These are phyloP conservation scores for Arctium lappa DNA, from an alignment of 129 eudicot species.

Conservation along the genomic window DNA sequence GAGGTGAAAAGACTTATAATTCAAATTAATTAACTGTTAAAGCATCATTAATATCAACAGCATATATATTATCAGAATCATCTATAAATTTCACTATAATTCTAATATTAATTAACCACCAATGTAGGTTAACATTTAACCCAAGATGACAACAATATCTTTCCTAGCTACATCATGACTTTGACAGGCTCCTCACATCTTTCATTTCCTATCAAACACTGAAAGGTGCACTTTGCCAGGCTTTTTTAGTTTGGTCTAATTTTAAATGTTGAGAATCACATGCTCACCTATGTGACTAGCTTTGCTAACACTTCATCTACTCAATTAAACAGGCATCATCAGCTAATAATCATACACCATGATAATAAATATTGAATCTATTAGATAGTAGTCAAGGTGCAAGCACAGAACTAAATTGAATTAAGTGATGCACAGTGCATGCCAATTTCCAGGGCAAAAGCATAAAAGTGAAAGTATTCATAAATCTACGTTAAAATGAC, in stretches of 20 bases:
- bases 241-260: neutral
- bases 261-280: neutral
- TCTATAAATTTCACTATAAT: neutral
- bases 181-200: neutral
- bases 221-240: neutral
- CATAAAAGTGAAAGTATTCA: neutral
- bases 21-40: neutral
- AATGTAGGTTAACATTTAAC: too few relatives aligned
- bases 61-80: neutral
- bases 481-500: too few relatives aligned
- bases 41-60: neutral
- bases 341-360: neutral
- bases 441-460: neutral
- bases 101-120: too few relatives aligned
- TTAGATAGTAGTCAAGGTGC: neutral
- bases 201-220: neutral
- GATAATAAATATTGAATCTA: too few relatives aligned
- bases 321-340: neutral
- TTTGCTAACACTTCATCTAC: neutral
- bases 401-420: too few relatives aligned
- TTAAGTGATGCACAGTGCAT: neutral
- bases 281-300: neutral
- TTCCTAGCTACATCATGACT: neutral
- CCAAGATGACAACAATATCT: too few relatives aligned
- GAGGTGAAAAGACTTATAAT: neutral